Evolutionary conservation across 495 filamentous ascomycete species (phyloP).

Genomic region (Penicillium turbatum): DNA sequence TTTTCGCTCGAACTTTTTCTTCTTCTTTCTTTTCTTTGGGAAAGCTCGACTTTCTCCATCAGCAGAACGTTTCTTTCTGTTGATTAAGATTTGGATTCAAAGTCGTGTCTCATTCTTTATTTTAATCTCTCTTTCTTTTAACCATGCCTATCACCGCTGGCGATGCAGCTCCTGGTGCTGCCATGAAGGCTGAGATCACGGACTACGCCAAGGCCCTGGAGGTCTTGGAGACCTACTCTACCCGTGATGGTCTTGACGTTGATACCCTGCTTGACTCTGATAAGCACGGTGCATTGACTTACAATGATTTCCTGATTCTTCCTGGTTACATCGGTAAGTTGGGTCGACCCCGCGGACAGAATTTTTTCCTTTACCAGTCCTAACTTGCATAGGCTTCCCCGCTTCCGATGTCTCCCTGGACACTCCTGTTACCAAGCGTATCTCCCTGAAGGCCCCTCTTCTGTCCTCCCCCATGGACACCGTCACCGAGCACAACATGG

Average conservation of each 20-base stretch:
- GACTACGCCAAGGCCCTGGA: slow-evolving; percentile 69
- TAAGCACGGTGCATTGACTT: slow-evolving; percentile 84
- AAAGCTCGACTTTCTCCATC: slow-evolving; percentile 53
- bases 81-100: slow-evolving; percentile 31
- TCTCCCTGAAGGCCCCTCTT: slow-evolving; percentile 89
- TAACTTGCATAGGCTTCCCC: slow-evolving; percentile 61
- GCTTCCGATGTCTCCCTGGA: slow-evolving; percentile 87
- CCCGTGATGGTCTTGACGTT: slow-evolving; percentile 78
- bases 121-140: slow-evolving; percentile 25
- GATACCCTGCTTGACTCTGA: slow-evolving; percentile 80
- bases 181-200: slow-evolving; percentile 44
- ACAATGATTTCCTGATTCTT: slow-evolving; percentile 68
- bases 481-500: slow-evolving; percentile 98
- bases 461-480: slow-evolving; percentile 99
- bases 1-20: slow-evolving; percentile 39
- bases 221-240: slow-evolving; percentile 66
- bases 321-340: slow-evolving; percentile 61
- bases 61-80: slow-evolving; percentile 48
- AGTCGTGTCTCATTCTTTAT: slow-evolving; percentile 7
- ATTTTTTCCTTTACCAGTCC: not conserved
- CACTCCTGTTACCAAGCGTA: slow-evolving; percentile 87
- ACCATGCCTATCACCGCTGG: slow-evolving; percentile 71
- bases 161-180: slow-evolving; percentile 41
- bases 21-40: slow-evolving; percentile 52
- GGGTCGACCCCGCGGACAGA: slow-evolving; percentile 10